Evolutionary conservation across 768 basidiomycete genomes (phyloP), one percentile per base, ranked within the genome.

Genomic region (Tylopilus subfusipes): DNA sequence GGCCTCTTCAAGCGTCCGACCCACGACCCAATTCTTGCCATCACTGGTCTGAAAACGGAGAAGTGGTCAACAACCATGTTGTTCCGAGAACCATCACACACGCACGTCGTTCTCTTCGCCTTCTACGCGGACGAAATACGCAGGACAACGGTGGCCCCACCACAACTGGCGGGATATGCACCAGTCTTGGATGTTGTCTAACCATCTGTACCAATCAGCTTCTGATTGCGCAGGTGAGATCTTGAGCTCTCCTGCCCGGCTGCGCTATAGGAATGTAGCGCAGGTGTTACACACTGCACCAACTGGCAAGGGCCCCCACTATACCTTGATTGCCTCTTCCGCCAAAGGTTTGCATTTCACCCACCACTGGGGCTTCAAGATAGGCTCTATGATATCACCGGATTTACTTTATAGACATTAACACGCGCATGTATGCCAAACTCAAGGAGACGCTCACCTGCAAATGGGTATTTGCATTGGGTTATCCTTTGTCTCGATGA

Each of bases 291-390:
- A 22, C 36, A 42, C 40, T 16, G 27, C n/a, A 19, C 9, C 18
- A 9, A 16, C 16, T 18, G 36, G 22, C 1, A 13, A 25, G 18
- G n/a, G 8, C 24, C n/a, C 2, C 12, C 2, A 29, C 46, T 67
- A 47, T 60, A 91, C 94, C 77, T 85, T 84, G 68, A 96, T 80
- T 6, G 90, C 93, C 63, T 94, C 91, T 49, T 93, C 87, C 0
- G 96, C 94, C 48, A 98, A 75, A 1, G 88, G 88, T 70, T 91
- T 84, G 75, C 94, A 96, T 70, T 86, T 84, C 33, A 99, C 88
- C 95, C 96, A 99, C 97, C 97, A 99, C 68, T 99, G 97, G 0
- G 97, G 97, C 71, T 97, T 98, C 63, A 98, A 75, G 21, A 98
- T 76, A 2, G 91, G 88, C 71, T 99, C 97, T 60, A 98, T 97